phyloP scores from a whole-genome alignment of 208 protist genomes.

The Porcisia deanei region DNA sequence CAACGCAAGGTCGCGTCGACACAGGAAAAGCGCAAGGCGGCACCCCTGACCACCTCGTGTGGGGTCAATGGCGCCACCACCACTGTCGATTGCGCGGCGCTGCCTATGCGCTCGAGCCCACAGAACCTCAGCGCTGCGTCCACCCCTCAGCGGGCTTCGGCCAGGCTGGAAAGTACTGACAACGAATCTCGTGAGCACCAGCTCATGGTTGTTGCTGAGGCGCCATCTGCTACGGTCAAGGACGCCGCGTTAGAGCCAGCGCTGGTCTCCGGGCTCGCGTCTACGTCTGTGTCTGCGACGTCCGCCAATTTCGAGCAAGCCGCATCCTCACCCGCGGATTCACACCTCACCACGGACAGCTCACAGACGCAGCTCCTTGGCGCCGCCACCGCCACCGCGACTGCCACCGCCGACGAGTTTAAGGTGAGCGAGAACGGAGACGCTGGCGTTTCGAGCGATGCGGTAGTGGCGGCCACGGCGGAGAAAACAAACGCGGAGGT shows the following conservation, averaged over 20 bases:
- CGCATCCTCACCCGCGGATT: background rate
- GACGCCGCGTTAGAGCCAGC: background rate
- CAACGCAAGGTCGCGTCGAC: background rate
- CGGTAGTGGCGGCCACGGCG: background rate
- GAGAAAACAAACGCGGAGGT: background rate
- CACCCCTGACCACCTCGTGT: background rate
- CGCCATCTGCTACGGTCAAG: background rate
- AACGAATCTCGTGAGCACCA: conserved; percentile 12
- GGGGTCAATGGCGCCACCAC: background rate
- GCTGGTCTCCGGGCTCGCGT: background rate
- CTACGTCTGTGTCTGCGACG: background rate
- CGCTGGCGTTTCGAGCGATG: background rate
- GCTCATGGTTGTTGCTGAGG: background rate
- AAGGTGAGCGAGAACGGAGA: background rate
- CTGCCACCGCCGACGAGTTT: background rate
- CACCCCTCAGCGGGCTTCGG: conserved; percentile 11
- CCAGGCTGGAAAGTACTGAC: background rate
- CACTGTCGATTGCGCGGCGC: conserved; percentile 3
- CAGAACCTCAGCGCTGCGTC: background rate
- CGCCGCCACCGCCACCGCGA: background rate
- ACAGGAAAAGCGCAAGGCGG: background rate
- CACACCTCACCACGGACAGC: background rate
- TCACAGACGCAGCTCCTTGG: background rate
- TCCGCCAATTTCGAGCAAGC: background rate
- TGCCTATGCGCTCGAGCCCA: conserved; percentile 7